Conservation (phyloP, 2,329 filamentous ascomycete genomes). For the Xylaria sp. region DNA sequence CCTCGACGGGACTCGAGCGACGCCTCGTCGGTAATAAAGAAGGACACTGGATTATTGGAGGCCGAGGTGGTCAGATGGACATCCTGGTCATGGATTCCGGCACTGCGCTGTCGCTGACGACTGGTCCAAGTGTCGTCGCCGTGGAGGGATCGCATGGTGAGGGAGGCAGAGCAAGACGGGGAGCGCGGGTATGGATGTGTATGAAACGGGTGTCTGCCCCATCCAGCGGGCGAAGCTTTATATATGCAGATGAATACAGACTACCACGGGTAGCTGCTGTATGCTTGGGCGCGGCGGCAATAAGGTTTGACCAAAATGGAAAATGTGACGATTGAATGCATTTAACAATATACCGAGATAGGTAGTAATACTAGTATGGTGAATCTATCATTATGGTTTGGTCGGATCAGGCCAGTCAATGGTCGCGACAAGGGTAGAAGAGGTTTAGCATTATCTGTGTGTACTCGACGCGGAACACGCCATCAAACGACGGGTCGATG, state of each 20-base stretch:
- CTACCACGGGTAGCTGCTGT: conserved; percentile 4
- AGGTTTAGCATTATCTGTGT: conserved; percentile 2
- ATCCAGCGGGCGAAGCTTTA: conserved; percentile 11
- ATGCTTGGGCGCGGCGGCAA: conserved; percentile 5
- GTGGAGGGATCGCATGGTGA: conserved; percentile 58
- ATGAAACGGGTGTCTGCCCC: conserved; percentile 12
- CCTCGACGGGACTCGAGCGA: conserved; percentile 57
- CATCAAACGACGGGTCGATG: conserved; percentile 10
- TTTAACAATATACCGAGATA: conserved; percentile 14
- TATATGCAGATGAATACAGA: conserved; percentile 1
- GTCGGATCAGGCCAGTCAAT: not conserved
- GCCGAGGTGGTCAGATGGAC: conserved; percentile 45
- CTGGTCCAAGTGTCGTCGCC: conserved; percentile 56
- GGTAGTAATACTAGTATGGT: not conserved
- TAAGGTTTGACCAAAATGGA: conserved; percentile 9
- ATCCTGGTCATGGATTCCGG: conserved; percentile 52
- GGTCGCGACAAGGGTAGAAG: not conserved
- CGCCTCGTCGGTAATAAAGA: conserved; percentile 63
- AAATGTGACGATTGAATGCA: conserved; percentile 19
- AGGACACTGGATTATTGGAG: conserved; percentile 61
- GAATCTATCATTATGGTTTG: conserved; percentile 3
- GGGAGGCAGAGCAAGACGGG: conserved; percentile 35
- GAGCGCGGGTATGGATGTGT: not conserved
- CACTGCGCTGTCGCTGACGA: conserved; percentile 55
- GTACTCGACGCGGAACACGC: conserved; percentile 6